Evolutionary conservation across 768 basidiomycete genomes (phyloP).

Genomic region (Mycena maculata): DNA sequence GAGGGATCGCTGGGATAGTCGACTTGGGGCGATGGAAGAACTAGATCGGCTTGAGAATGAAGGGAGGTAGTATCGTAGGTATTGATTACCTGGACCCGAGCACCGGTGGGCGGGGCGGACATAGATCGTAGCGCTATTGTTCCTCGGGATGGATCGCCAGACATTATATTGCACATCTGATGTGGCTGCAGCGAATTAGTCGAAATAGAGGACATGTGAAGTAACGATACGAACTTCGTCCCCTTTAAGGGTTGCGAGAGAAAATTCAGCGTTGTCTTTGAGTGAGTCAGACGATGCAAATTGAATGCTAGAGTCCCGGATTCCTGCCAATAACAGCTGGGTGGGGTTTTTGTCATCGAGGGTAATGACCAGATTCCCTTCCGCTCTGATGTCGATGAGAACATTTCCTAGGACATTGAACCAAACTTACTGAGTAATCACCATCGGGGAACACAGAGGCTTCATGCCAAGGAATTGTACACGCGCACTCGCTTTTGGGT

Average conservation of each 20-base stretch:
- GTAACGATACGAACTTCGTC: slow-evolving; percentile 42
- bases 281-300: slow-evolving; percentile 42
- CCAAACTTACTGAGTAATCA: slow-evolving; percentile 63
- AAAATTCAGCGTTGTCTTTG: slow-evolving; percentile 69
- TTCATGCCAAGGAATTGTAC: slow-evolving; percentile 55
- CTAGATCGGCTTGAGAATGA: slow-evolving; percentile 39
- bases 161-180: slow-evolving; percentile 68
- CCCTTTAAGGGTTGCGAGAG: slow-evolving; percentile 52
- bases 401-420: neutral
- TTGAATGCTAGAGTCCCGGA: slow-evolving; percentile 53
- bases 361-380: slow-evolving; percentile 78
- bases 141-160: slow-evolving; percentile 80
- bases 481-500: slow-evolving; percentile 23
- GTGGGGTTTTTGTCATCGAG: slow-evolving; percentile 71
- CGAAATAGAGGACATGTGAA: neutral
- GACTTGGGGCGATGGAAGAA: slow-evolving; percentile 54
- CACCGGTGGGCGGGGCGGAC: slow-evolving; percentile 62
- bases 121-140: slow-evolving; percentile 69
- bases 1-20: slow-evolving; percentile 12
- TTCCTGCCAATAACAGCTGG: slow-evolving; percentile 64
- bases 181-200: slow-evolving; percentile 45
- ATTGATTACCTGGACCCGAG: slow-evolving; percentile 57
- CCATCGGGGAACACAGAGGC: slow-evolving; percentile 58
- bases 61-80: neutral
- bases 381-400: slow-evolving; percentile 55